Evolutionary conservation across 192 early-diverging fungal genomes (phyloP).

Genomic region (Coemansia sp.): DNA sequence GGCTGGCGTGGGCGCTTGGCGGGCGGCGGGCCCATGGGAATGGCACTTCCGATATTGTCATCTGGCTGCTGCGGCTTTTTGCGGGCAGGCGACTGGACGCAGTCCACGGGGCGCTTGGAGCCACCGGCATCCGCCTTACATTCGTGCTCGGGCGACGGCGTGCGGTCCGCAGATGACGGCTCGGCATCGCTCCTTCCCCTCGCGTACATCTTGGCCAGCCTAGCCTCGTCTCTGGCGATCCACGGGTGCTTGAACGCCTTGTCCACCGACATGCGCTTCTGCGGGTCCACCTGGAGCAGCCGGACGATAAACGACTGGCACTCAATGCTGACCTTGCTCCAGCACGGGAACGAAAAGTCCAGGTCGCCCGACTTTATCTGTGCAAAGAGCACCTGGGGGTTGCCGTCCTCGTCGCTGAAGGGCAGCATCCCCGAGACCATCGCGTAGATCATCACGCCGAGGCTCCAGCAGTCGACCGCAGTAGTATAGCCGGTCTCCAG

Average conservation of each 20-base stretch:
- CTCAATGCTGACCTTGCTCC: constrained; percentile 46
- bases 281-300: constrained; percentile 46
- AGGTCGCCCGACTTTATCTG: constrained; percentile 49
- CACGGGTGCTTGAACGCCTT: constrained; percentile 57
- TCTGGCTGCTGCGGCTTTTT: background rate
- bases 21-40: constrained; percentile 37
- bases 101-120: background rate
- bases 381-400: constrained; percentile 38
- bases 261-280: constrained; percentile 54
- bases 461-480: constrained; percentile 65
- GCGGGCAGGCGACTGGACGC: background rate
- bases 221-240: constrained; percentile 45
- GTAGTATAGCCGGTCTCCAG: constrained; percentile 54
- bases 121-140: too few relatives aligned
- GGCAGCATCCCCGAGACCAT: constrained; percentile 57
- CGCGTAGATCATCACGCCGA: constrained; percentile 85
- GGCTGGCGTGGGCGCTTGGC: constrained; percentile 28
- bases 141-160: constrained; percentile 10
- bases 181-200: background rate
- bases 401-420: constrained; percentile 48
- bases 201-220: constrained; percentile 49
- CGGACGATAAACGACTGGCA: constrained; percentile 48
- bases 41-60: background rate
- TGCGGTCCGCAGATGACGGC: background rate
- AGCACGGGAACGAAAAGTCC: constrained; percentile 45